These are phyloP conservation scores for Pseudognaphalium luteoalbum DNA, from an alignment of 129 eudicot genomes.

Conservation along the genomic window DNA sequence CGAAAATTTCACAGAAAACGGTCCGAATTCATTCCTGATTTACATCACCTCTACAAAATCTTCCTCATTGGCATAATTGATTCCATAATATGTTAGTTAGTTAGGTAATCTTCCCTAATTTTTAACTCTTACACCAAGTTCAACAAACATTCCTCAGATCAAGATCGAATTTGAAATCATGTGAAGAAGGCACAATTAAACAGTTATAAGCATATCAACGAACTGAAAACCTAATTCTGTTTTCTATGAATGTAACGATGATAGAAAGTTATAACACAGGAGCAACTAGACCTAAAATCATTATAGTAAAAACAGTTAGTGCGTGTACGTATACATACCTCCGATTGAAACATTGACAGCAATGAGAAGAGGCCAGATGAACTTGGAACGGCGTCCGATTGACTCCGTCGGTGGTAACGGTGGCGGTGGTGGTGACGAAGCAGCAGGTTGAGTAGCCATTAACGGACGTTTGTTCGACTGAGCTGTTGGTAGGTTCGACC, in stretches of 20 bases:
- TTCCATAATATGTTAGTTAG: too few relatives aligned
- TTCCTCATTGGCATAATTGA: too few relatives aligned
- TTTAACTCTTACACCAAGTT: too few relatives aligned
- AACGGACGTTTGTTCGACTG: slow-evolving; percentile 14
- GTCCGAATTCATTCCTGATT: too few relatives aligned
- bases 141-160: too few relatives aligned
- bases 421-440: slow-evolving; percentile 19
- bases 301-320: too few relatives aligned
- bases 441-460: slow-evolving; percentile 6
- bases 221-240: background rate
- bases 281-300: background rate
- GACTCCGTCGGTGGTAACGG: slow-evolving; percentile 46
- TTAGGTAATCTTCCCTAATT: too few relatives aligned
- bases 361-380: slow-evolving; percentile 61
- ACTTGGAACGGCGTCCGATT: slow-evolving; percentile 52
- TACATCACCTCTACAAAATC: too few relatives aligned
- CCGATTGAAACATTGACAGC: slow-evolving; percentile 60
- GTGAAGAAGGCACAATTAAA: too few relatives aligned
- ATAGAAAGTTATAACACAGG: background rate
- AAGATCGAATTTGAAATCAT: too few relatives aligned
- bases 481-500: background rate
- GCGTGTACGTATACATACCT: slow-evolving; percentile 30
- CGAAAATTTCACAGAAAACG: too few relatives aligned
- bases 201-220: background rate
- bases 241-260: background rate